Evolutionary conservation across 1,139 yeast genomes (phyloP), one percentile per base, ranked within the genome.

Genomic region (Geotrichum siamense): DNA sequence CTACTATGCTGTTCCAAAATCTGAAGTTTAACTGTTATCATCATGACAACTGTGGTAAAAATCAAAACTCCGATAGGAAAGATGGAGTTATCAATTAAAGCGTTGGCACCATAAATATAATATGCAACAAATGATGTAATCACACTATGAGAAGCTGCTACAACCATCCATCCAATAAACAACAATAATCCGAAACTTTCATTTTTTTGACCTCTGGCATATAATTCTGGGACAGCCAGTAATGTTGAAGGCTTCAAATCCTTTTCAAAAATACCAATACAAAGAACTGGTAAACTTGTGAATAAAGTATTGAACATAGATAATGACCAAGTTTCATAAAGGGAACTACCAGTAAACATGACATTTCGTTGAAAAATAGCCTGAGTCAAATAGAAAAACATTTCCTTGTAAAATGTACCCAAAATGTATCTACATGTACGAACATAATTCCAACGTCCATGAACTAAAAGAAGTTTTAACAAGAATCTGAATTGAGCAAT

Each of bases 241-340:
- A 91, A 69, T 0, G 98, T 91, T 1, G 94, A 77, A 0, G 97
- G 94, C 44, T 79, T 74, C 59, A 93, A 70, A 58, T 93, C 99
- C 58, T 82, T 82, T 56, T 91, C 96, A 64, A 91, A 82, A 77
- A 89, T 84, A n/a, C 99, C 99, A 44, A 93, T 71, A 56, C 94
- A 84, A 38, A 91, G 61, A 1, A 91, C 98, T 0, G 96, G 91
- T 42, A 93, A 69, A 0, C 96, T 85, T 0, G 98, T 91, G 65
- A 93, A 93, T 51, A 93, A 71, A 0, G 98, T 91, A 61, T 91
- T 93, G 67, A 84, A 93, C 96, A 93, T 87, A 1, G 97, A 84
- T 51, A 91, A 70, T 1, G 97, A 89, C 96, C 97, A 89, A 42
- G 89, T 81, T 60, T 93, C 98, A 61, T 86, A 91, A 55, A 89